Base-by-base conservation (phyloP, 306 rosid species). In the Quercus suber region DNA sequence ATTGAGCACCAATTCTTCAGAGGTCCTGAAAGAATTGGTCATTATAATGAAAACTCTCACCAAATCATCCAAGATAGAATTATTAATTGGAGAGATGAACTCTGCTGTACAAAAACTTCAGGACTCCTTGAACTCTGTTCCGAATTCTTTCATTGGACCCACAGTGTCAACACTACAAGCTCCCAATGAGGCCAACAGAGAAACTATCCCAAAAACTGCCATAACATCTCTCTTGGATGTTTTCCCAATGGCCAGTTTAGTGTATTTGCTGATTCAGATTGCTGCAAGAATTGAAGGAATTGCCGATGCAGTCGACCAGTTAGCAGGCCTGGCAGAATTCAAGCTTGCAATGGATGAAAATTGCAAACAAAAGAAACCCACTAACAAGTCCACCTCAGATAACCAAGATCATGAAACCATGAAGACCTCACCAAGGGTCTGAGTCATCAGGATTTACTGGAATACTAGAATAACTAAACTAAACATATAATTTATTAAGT, bases 1-100 rank as follows among this genome's bases (percentile, higher is more conserved):
- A 74, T 56, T 88, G 5, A 86, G 89, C 83, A 73, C 78, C 43
- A 73, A 35, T 30, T 81, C 80, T 21, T 83, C 85, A 27, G 69
- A 71, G 23, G 86, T 88, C 31, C 45, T 88, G 31, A 83, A 79
- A 69, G 88, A 88, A 73, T 75, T 88, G 56, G 84, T 82, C 12
- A n/a, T 35, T 37, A 55, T 53, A 1, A 55, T 86, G 33, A 82
- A 82, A 74, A 77, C 83, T 33, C 79, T 77, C 88, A 79, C 72
- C 81, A 88, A 82, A 60, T 88, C 89, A 37, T 73, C 85, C 15
- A 60, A 78, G 19, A 76, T 72, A 27, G 76, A 86, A 55, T 70
- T 81, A 30, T 57, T 80, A 33, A 78, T 81, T 23, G 83, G 53
- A 52, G 78, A 83, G 33, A 86, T 86, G 88, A 83, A 83, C 81